phyloP scores from a whole-genome alignment of 768 basidiomycete genomes.

The Termitomyces bulborhizus region DNA sequence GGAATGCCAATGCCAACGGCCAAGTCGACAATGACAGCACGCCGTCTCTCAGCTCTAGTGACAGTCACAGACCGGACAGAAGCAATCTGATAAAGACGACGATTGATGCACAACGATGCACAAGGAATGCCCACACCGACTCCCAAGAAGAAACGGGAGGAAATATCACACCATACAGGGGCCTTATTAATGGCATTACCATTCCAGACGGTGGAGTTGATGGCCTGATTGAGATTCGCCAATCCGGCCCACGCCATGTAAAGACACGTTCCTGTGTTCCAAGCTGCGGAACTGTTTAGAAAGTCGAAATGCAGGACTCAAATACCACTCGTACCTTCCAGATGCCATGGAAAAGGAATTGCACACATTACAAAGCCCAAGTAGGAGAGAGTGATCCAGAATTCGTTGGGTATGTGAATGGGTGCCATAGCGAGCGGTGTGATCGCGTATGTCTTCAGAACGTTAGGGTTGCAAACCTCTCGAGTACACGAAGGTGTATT shows the following conservation, averaged over 20 bases:
- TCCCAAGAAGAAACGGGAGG: constrained; percentile 40
- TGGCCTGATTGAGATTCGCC: constrained; percentile 49
- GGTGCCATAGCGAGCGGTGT: constrained; percentile 15
- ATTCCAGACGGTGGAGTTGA: constrained; percentile 71
- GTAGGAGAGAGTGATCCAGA: constrained; percentile 48
- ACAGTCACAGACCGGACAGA: constrained; percentile 44
- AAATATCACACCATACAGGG: constrained; percentile 63
- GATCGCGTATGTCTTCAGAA: constrained; percentile 13
- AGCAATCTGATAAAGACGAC: constrained; percentile 59
- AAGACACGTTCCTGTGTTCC: constrained; percentile 47
- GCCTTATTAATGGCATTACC: constrained; percentile 47
- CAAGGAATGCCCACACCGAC: constrained; percentile 43
- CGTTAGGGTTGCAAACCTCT: constrained; percentile 13
- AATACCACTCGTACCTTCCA: constrained; percentile 36
- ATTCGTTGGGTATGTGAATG: constrained; percentile 29
- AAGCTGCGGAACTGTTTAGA: constrained; percentile 1
- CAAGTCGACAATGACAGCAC: constrained; percentile 43
- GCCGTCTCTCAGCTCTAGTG: constrained; percentile 42
- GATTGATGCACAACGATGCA: constrained; percentile 51
- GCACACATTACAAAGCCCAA: constrained; percentile 48
- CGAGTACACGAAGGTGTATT: constrained; percentile 26
- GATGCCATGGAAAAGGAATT: constrained; percentile 66
- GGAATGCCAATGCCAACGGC: constrained; percentile 51
- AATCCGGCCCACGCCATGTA: constrained; percentile 66
- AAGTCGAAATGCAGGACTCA: neutral